Base-by-base conservation (phyloP, 1,139 yeast genomes). In the Kodamaea fungicola region DNA sequence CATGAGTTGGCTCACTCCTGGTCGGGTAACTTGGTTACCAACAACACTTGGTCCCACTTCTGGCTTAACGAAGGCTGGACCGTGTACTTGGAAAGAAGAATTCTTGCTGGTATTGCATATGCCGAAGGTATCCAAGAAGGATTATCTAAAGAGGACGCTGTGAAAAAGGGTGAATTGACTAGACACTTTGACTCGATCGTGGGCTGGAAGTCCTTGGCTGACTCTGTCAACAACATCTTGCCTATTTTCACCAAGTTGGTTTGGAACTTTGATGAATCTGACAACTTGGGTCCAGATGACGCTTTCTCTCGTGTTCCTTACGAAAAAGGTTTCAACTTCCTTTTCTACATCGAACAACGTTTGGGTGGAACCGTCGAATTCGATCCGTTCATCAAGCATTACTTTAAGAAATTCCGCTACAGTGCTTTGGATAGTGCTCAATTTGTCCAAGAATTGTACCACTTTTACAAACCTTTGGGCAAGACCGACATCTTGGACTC, bases 41-140 rank as follows among this genome's bases (percentile, higher is more conserved):
- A 86, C 62, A 80, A 85, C 51, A 82, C 92, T 1, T 88, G 96
- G 94, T 92, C 86, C 57, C 96, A 88, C 62, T 87, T 89, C 59
- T 89, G 96, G 95, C 72, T 89, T 47, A 89, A 89, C 57, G 97
- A 89, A 65, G 97, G 97, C 30, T 88, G 96, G 96, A 87, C 96
- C 10, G 96, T 89, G 22, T 89, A 88, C 57, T 62, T 89, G 28
- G 96, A 89, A 61, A 77, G 97, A 58, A 72, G 96, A 51, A 89
- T 89, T 44, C 67, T 80, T 31, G 96, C 86, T 24, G 77, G 74
- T 6, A 61, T 87, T 25, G 51, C 54, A 12, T 37, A 43, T 12
- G 45, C 46, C n/a, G 52, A 50, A 26, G 46, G 47, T 12, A 41
- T 42, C 10, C 38, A 34, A 2, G 22, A 23, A 4, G 52, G 51